Conservation (phyloP, 495 filamentous ascomycete species). For the Polyplosphaeria fusca region DNA sequence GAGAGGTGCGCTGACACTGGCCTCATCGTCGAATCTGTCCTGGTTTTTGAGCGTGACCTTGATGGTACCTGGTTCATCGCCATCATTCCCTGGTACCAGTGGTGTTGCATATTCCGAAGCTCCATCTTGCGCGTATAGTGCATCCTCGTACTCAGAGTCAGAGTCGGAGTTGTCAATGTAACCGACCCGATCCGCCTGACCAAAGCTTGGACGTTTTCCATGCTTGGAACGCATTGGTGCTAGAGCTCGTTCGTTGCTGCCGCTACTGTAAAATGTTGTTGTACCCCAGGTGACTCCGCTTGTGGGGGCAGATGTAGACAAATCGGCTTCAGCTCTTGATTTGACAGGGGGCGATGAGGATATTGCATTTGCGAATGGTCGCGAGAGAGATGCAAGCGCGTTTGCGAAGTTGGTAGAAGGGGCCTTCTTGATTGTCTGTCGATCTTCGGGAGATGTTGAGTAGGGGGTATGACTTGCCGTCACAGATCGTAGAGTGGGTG, state of each 20-base stretch:
- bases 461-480: conserved; percentile 49
- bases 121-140: conserved; percentile 44
- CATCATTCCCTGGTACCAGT: conserved; percentile 18
- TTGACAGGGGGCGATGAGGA: conserved; percentile 63
- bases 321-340: conserved; percentile 62
- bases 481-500: conserved; percentile 26
- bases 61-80: conserved; percentile 40
- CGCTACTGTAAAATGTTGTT: conserved; percentile 51
- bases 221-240: conserved; percentile 13
- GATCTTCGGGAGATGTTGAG: conserved; percentile 69
- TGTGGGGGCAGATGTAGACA: conserved; percentile 55
- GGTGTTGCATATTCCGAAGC: conserved; percentile 34
- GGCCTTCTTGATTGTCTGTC: conserved; percentile 31
- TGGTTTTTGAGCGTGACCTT: conserved; percentile 71
- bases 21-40: conserved; percentile 72
- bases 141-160: conserved; percentile 26
- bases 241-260: conserved; percentile 36
- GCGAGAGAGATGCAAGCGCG: conserved; percentile 67
- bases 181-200: conserved; percentile 20
- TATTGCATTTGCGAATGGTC: conserved; percentile 66
- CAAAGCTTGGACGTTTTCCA: conserved; percentile 27
- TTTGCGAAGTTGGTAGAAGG: conserved; percentile 59
- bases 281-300: conserved; percentile 64
- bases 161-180: conserved; percentile 27
- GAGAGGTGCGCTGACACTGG: conserved; percentile 63